Conservation (phyloP, 768 basidiomycete genomes). For the Neoboletus subvelutipes region DNA sequence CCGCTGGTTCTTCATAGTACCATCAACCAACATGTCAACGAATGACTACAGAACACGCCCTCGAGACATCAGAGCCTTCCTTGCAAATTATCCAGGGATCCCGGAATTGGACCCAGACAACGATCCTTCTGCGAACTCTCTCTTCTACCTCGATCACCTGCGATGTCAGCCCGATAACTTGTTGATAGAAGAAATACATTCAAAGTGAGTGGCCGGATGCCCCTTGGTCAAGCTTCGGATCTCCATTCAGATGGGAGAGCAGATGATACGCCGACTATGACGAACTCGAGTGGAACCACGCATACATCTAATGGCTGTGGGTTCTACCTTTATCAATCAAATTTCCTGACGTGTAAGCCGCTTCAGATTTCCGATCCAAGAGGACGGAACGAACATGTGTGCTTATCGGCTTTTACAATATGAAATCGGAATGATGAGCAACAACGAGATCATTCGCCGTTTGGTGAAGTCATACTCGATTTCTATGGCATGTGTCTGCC, state of each 20-base stretch:
- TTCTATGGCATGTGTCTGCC: constrained; percentile 77
- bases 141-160: constrained; percentile 58
- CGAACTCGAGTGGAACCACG: constrained; percentile 65
- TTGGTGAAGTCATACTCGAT: constrained; percentile 66
- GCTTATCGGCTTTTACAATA: constrained; percentile 67
- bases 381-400: constrained; percentile 68
- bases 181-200: constrained; percentile 61
- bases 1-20: constrained; percentile 6
- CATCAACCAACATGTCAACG: constrained; percentile 17
- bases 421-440: constrained; percentile 59
- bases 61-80: constrained; percentile 28
- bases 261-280: constrained; percentile 68
- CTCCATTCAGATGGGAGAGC: constrained; percentile 6
- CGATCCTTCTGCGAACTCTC: constrained; percentile 43
- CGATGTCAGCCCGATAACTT: constrained; percentile 62
- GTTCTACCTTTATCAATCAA: constrained; percentile 26
- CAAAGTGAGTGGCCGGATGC: constrained; percentile 40
- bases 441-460: constrained; percentile 49
- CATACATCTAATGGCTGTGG: constrained; percentile 79
- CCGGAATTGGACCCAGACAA: constrained; percentile 5
- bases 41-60: constrained; percentile 5
- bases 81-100: constrained; percentile 23
- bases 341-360: neutral
- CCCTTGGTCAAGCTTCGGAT: neutral
- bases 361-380: constrained; percentile 67